These are phyloP conservation scores for Kwoniella dejecticola DNA, from an alignment of 768 basidiomycete genomes.

Conservation along the genomic window DNA sequence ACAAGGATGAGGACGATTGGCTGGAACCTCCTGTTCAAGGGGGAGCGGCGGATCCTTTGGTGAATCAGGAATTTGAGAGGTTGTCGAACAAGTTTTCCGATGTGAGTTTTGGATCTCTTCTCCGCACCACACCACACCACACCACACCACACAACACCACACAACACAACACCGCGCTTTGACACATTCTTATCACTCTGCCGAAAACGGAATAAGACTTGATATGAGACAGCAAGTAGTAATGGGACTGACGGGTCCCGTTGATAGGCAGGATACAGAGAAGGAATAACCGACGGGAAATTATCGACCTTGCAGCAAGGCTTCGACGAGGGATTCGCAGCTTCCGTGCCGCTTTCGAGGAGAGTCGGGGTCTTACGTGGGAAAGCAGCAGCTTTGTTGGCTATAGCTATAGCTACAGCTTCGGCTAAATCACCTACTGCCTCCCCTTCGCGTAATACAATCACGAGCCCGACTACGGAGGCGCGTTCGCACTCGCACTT, in stretches of 20 bases:
- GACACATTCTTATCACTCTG: too few species aligned
- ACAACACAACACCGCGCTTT: too few species aligned
- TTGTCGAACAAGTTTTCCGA: conserved; percentile 49
- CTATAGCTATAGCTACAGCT: conserved; percentile 49
- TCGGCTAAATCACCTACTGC: neutral
- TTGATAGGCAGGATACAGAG: conserved; percentile 84
- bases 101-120: conserved; percentile 30
- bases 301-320: conserved; percentile 82
- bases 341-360: conserved; percentile 65
- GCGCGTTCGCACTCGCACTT: too few species aligned
- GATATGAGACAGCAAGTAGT: too few species aligned
- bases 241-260: neutral
- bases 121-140: neutral
- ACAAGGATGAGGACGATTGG: conserved; percentile 51
- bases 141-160: neutral
- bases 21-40: conserved; percentile 38
- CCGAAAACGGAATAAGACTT: too few species aligned
- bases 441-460: neutral
- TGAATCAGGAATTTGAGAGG: conserved; percentile 48
- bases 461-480: too few species aligned
- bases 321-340: conserved; percentile 81
- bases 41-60: conserved; percentile 37
- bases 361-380: conserved; percentile 79
- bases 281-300: conserved; percentile 92
- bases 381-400: conserved; percentile 64